These are phyloP conservation scores for Acanthamoeba royreba DNA, from an alignment of 208 protist species.

Conservation along the genomic window DNA sequence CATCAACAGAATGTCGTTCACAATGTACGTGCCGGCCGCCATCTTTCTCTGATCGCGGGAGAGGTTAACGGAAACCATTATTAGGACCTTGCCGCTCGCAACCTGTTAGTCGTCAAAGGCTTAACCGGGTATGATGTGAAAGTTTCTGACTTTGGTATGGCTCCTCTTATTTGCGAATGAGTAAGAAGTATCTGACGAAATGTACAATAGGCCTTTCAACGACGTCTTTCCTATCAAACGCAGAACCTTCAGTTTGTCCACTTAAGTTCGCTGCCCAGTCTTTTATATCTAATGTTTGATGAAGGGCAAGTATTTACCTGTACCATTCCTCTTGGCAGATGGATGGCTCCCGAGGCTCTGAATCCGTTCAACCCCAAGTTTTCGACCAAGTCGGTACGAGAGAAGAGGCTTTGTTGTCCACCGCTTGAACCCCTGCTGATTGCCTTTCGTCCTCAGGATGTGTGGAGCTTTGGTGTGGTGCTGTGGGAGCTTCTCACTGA, in stretches of 20 bases:
- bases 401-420: too few species aligned
- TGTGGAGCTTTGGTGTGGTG: neutral
- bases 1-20: neutral
- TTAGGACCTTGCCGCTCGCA: neutral
- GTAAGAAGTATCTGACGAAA: neutral
- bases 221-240: neutral
- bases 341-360: neutral
- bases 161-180: neutral
- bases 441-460: neutral
- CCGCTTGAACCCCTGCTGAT: neutral
- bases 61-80: too few species aligned
- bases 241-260: neutral
- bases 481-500: neutral
- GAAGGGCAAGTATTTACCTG: neutral
- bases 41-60: too few species aligned
- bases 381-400: neutral
- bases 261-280: neutral
- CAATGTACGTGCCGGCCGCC: too few species aligned
- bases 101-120: neutral
- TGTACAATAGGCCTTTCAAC: neutral
- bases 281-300: neutral
- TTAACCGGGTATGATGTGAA: neutral
- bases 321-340: neutral
- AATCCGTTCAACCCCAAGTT: neutral
- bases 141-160: neutral